These are phyloP conservation scores for Meripilus lineatus DNA, from an alignment of 1,284 basidiomycete genomes.

Conservation along the genomic window DNA sequence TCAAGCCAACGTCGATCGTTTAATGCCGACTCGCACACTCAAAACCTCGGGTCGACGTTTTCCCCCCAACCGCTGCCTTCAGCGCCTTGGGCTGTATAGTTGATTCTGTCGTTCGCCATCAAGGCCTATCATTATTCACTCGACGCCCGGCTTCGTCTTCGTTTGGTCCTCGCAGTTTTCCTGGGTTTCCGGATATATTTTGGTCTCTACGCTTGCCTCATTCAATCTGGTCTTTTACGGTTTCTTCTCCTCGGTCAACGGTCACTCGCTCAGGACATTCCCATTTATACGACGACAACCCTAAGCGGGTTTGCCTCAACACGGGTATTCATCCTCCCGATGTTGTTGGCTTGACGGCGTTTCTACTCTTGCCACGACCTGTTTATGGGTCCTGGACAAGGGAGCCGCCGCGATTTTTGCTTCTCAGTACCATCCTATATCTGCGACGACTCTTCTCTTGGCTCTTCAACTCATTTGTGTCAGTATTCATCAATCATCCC, in stretches of 20 bases:
- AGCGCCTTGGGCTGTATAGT: constrained; percentile 13
- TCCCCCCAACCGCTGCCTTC: constrained; percentile 10
- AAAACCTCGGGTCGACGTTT: constrained; percentile 16
- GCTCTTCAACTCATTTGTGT: constrained; percentile 32
- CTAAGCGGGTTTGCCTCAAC: constrained; percentile 28
- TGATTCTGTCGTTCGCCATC: constrained; percentile 19
- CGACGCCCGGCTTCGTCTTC: constrained; percentile 34
- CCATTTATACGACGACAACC: constrained; percentile 15
- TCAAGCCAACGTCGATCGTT: constrained; percentile 25
- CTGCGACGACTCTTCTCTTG: constrained; percentile 14
- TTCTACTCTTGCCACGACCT: constrained; percentile 5
- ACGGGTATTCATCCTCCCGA: constrained; percentile 47
- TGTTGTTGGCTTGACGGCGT: constrained; percentile 20
- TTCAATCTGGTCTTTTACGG: constrained; percentile 15
- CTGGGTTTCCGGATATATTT: constrained; percentile 19
- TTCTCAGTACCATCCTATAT: constrained; percentile 19
- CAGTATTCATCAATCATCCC: constrained; percentile 34
- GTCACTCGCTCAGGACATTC: constrained; percentile 38
- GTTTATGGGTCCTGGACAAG: constrained; percentile 11
- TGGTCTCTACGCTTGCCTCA: constrained; percentile 23
- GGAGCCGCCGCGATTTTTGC: constrained; percentile 11
- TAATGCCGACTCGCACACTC: constrained; percentile 26
- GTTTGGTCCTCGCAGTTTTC: constrained; percentile 25
- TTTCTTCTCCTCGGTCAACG: constrained; percentile 27
- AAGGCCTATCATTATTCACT: constrained; percentile 39